Evolutionary conservation across 2,329 filamentous ascomycete genomes (phyloP).

Genomic region (Raffaelea arxii): DNA sequence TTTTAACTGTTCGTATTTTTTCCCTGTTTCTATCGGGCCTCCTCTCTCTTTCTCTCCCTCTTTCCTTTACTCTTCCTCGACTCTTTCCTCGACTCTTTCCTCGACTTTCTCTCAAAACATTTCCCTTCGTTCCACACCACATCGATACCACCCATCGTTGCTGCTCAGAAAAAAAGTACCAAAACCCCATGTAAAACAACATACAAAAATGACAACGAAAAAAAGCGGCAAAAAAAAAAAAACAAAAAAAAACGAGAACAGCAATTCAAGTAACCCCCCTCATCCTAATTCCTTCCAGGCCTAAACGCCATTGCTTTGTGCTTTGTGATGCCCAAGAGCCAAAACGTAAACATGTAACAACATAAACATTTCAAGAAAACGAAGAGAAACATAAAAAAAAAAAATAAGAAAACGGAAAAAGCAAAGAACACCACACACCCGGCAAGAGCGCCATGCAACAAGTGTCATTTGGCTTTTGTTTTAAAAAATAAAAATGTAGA

Average conservation of each 20-base stretch:
- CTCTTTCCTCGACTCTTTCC: no score
- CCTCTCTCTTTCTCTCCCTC: no score
- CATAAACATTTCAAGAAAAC: neutral
- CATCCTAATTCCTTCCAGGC: neutral
- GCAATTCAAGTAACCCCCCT: neutral
- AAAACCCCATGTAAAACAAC: neutral
- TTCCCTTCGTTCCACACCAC: no score
- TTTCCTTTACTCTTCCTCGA: no score
- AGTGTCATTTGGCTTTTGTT: no score
- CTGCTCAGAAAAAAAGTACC: neutral
- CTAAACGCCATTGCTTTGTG: slow-evolving; percentile 2
- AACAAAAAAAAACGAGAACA: neutral
- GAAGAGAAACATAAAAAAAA: neutral
- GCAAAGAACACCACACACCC: neutral
- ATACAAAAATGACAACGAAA: slow-evolving; percentile 9
- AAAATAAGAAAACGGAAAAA: neutral
- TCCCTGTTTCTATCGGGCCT: neutral
- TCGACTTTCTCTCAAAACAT: no score
- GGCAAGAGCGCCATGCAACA: no score
- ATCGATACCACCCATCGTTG: no score
- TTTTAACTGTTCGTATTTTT: neutral
- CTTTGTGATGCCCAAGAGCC: no score
- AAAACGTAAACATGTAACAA: neutral
- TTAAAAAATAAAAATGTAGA: neutral
- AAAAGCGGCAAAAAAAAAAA: neutral